Conservation (phyloP, 2,329 filamentous ascomycete genomes). For the Phialocephala subalpina region DNA sequence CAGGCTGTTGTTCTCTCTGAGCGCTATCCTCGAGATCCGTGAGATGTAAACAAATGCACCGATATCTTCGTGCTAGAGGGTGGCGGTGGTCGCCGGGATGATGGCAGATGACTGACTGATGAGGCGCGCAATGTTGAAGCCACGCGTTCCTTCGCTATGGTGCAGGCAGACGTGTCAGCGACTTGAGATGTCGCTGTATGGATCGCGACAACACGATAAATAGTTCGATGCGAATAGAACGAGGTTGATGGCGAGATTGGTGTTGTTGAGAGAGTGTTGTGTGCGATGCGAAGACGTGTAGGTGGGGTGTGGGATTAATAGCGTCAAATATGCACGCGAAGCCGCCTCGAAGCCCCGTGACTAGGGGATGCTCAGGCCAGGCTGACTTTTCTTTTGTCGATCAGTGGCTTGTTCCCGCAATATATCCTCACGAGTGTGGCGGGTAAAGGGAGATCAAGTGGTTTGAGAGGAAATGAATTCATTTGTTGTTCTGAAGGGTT, state of each 20-base stretch:
- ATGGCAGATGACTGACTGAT: not conserved
- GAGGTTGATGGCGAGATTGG: conserved; percentile 11
- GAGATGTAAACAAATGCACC: conserved; percentile 6
- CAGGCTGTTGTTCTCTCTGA: not conserved
- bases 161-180: conserved; percentile 28
- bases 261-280: conserved; percentile 11
- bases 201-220: conserved; percentile 12
- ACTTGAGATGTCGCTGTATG: conserved; percentile 7
- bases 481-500: not conserved
- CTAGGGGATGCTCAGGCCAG: not conserved
- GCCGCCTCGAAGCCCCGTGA: conserved; percentile 16
- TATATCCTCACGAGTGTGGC: conserved; percentile 6
- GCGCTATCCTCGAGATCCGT: not conserved
- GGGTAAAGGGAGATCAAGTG: not conserved
- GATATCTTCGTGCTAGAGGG: conserved; percentile 13
- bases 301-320: conserved; percentile 16
- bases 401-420: conserved; percentile 8
- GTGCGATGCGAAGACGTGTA: conserved; percentile 9
- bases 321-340: conserved; percentile 12
- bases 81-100: conserved; percentile 26
- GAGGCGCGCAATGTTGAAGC: conserved; percentile 22
- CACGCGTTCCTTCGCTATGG: conserved; percentile 25
- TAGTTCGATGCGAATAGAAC: conserved; percentile 5
- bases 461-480: not conserved
- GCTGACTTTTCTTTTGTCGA: not conserved